phyloP scores from a whole-genome alignment of 129 eudicot genomes.

The Pulicaria dysenterica region DNA sequence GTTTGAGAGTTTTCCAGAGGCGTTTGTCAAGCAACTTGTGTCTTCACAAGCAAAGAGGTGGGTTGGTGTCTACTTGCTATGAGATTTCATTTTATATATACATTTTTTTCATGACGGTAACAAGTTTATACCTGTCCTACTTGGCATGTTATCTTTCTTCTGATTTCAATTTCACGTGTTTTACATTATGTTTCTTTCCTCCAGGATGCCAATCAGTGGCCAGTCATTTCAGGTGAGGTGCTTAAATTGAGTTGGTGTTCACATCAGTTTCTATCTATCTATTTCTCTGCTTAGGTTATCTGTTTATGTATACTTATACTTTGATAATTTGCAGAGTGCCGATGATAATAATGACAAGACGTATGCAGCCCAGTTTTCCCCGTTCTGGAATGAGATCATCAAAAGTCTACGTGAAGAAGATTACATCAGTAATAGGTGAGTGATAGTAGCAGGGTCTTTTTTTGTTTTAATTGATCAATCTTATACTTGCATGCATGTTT shows the following conservation, averaged over 20 bases:
- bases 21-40: conserved; percentile 85
- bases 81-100: neutral
- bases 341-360: conserved; percentile 68
- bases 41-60: conserved; percentile 69
- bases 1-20: conserved; percentile 95
- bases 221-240: conserved; percentile 66
- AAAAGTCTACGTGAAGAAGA: conserved; percentile 97
- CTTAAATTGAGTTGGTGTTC: neutral
- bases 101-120: too few species aligned
- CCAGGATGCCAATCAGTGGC: conserved; percentile 65
- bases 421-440: conserved; percentile 83
- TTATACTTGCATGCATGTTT: conserved; percentile 12
- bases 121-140: too few species aligned
- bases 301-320: conserved; percentile 10
- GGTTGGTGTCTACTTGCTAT: conserved; percentile 32
- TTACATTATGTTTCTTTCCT: conserved; percentile 29
- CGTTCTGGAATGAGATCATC: conserved; percentile 97
- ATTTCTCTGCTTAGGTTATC: conserved; percentile 2
- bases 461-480: neutral
- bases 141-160: neutral
- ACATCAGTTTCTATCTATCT: conserved; percentile 12
- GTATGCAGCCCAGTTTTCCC: conserved; percentile 86
- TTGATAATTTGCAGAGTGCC: conserved; percentile 45
- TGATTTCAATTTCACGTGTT: conserved; percentile 1
- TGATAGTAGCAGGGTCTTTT: neutral